Conservation (phyloP, 257 asterid genomes). For the Plantago major region DNA sequence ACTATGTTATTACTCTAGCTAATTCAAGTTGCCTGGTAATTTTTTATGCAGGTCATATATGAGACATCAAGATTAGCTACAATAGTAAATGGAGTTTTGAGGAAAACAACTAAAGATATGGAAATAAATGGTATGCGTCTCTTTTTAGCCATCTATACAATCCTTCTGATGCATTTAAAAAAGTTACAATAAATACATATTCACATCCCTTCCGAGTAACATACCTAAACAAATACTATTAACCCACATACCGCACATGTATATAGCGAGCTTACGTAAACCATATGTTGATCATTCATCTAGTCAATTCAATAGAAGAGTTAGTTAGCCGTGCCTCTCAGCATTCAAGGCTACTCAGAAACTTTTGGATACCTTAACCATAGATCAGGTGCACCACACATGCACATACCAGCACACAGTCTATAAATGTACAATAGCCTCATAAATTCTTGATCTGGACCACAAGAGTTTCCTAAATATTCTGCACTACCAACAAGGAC, state of each 20-base stretch:
- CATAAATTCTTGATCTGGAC: no score
- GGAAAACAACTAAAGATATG: constrained; percentile 59
- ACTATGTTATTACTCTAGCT: constrained; percentile 28
- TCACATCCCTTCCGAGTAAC: no score
- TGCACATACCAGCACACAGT: no score
- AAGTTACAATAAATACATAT: neutral
- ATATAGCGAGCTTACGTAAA: constrained; percentile 4
- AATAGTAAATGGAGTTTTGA: constrained; percentile 57
- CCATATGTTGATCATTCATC: neutral
- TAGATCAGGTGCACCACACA: no score
- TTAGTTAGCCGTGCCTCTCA: no score
- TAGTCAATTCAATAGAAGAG: no score
- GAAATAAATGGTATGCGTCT: constrained; percentile 48
- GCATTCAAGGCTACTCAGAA: no score
- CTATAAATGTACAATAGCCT: no score
- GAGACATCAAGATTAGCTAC: constrained; percentile 68
- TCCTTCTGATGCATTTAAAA: neutral
- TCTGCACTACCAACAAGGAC: no score
- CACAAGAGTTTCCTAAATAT: no score
- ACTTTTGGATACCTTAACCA: no score
- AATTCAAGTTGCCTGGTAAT: constrained; percentile 7
- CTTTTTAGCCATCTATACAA: neutral
- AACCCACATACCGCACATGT: constrained; percentile 15
- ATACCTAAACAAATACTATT: constrained; percentile 3
- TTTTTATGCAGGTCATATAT: constrained; percentile 48